Conservation (phyloP, 169 alveolate genomes). For the Plasmodium billcollinsi region DNA sequence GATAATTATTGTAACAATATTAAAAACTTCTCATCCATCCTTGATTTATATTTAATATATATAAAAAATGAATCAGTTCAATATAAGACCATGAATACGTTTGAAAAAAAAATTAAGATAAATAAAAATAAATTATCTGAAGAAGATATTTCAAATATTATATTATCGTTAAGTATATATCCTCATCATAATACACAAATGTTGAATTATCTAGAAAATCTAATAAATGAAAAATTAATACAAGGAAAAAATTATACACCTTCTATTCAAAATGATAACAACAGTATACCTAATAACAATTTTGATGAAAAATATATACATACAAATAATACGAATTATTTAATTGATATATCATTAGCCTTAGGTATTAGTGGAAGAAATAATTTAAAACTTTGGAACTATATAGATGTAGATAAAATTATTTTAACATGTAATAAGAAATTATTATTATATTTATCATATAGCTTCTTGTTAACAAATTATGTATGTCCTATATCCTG, state of each 20-base stretch:
- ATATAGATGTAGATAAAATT: slow-evolving; percentile 49
- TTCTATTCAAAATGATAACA: neutral
- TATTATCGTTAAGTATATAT: slow-evolving; percentile 53
- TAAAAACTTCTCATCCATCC: slow-evolving; percentile 20
- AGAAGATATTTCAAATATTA: slow-evolving; percentile 55
- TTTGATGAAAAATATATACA: neutral
- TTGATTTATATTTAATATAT: slow-evolving; percentile 49
- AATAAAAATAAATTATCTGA: slow-evolving; percentile 61
- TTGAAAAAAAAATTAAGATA: slow-evolving; percentile 70
- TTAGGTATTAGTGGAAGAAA: slow-evolving; percentile 66
- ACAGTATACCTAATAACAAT: neutral
- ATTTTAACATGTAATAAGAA: slow-evolving; percentile 62
- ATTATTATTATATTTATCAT: slow-evolving; percentile 60
- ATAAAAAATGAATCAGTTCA: slow-evolving; percentile 51
- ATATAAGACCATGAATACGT: slow-evolving; percentile 33
- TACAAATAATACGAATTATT: slow-evolving; percentile 26
- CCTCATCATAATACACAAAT: slow-evolving; percentile 73
- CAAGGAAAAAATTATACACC: neutral
- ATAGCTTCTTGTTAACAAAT: slow-evolving; percentile 69
- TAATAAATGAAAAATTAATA: slow-evolving; percentile 46
- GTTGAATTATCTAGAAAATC: slow-evolving; percentile 60
- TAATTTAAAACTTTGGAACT: slow-evolving; percentile 54
- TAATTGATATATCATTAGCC: slow-evolving; percentile 59
- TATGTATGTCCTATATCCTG: slow-evolving; percentile 47
- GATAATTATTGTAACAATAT: slow-evolving; percentile 42